Evolutionary conservation across 352 stramenopile species (phyloP), one percentile per base, ranked within the genome.

Genomic region (Phytopythium boreale): DNA sequence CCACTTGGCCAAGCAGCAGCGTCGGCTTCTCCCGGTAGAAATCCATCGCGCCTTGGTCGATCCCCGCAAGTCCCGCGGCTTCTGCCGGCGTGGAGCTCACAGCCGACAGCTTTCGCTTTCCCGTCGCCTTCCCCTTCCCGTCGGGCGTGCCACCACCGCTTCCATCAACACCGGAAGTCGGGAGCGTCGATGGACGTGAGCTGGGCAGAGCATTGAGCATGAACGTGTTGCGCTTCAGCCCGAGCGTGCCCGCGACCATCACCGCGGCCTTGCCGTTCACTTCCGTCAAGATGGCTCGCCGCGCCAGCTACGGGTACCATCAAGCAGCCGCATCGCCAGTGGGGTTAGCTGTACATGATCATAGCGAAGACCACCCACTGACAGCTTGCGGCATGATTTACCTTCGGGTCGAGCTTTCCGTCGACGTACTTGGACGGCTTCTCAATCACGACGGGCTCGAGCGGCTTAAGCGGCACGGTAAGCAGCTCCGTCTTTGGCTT

Each of bases 381-480:
- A 47, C 24, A 63, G 14, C 4, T 59, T 26, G 19, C n/a, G 22
- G 41, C 8, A 31, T n/a, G 17, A 56, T 0, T 59, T 76, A 92
- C 83, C 66, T 79, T 82, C 2, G 84, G 78, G 51, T 93, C 80
- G 9, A 96, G 75, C 51, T 77, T 78, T 44, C 86, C 88, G 62
- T 93, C 85, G n/a, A 96, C 76, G 69, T 95, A 95, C 58, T 96
- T 96, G 10, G 82, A 79, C 6, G 80, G 57, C 55, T 90, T 90
- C 46, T 90, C 82, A 2, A 96, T 69, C 29, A 82, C 52, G 43
- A 93, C 77, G 1, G 88, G 81, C 34, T 90, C 78, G 14, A 96
- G 85, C n/a, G 50, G 59, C 41, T 85, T 84, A 69, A 95, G 89
- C 7, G 81, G 66, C 22, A 91, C 64, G 1, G 83, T 94, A n/a